These are phyloP conservation scores for Nicotiana undulata DNA, from an alignment of 257 asterid species.

Conservation along the genomic window DNA sequence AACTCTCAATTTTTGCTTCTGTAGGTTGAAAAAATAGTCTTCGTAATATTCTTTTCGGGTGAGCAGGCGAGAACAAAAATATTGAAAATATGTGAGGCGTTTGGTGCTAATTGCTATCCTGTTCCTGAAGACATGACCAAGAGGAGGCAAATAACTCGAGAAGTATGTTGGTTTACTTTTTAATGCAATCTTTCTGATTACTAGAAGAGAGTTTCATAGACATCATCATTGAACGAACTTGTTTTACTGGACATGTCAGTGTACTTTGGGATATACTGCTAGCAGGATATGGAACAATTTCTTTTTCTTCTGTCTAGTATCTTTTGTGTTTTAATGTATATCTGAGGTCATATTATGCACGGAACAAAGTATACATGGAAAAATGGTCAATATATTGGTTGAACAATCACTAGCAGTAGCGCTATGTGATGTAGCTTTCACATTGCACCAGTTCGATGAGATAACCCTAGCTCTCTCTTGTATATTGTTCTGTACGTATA, in stretches of 20 bases:
- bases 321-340: neutral
- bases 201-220: conserved; percentile 8
- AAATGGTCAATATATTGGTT: neutral
- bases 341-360: neutral
- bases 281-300: neutral
- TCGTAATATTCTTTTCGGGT: conserved; percentile 96
- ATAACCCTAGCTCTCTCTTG: neutral
- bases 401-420: neutral
- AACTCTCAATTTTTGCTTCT: conserved; percentile 22
- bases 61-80: conserved; percentile 95
- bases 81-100: conserved; percentile 92
- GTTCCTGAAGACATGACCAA: conserved; percentile 81
- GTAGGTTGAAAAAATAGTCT: conserved; percentile 93
- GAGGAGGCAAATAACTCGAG: conserved; percentile 77
- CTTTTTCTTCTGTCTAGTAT: neutral
- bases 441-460: neutral
- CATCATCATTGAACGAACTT: neutral
- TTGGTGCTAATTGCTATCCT: conserved; percentile 95
- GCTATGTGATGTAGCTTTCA: neutral
- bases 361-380: neutral
- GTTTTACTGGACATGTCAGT: neutral
- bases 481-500: neutral
- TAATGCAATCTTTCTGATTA: conserved; percentile 17
- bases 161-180: conserved; percentile 43
- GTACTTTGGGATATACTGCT: neutral